Evolutionary conservation across 1,284 basidiomycete genomes (phyloP).

Genomic region (Melampsora occidentalis): DNA sequence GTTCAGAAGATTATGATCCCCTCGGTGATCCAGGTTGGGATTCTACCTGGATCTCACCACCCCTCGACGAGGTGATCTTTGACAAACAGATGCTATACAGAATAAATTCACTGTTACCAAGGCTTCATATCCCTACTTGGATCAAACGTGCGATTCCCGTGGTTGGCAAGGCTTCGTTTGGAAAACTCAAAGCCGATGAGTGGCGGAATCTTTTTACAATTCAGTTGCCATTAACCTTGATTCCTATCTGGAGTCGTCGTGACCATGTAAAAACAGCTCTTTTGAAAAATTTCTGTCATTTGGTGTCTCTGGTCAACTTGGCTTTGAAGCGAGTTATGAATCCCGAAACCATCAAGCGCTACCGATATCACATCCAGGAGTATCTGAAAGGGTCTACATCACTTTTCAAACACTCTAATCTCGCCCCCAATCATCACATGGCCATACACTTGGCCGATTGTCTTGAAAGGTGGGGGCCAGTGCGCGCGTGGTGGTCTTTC

Average conservation of each 20-base stretch:
- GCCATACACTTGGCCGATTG: too few species aligned
- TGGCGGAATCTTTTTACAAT: too few species aligned
- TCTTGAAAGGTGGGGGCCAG: constrained; percentile 6
- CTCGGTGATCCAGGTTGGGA: neutral
- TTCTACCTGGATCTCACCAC: neutral
- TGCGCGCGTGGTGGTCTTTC: constrained; percentile 19
- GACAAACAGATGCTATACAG: neutral
- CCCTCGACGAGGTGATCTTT: neutral
- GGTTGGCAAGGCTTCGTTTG: neutral
- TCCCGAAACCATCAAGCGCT: neutral
- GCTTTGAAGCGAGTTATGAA: constrained; percentile 8
- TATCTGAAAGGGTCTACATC: neutral
- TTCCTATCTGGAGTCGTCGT: too few species aligned
- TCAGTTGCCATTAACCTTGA: too few species aligned
- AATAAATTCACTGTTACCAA: neutral
- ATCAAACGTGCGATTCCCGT: neutral
- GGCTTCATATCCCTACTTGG: neutral
- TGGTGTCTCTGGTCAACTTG: too few species aligned
- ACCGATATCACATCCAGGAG: neutral
- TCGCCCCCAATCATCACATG: too few species aligned
- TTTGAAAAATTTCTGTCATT: too few species aligned
- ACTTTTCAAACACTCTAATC: neutral
- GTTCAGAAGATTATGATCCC: too few species aligned
- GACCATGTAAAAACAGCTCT: too few species aligned
- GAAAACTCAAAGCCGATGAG: neutral